A percentile compares a stretch with the other conserved stretches of the same genome.
Conservation (phyloP, 345 rosid genomes). For the Eucalyptus albens region DNA sequence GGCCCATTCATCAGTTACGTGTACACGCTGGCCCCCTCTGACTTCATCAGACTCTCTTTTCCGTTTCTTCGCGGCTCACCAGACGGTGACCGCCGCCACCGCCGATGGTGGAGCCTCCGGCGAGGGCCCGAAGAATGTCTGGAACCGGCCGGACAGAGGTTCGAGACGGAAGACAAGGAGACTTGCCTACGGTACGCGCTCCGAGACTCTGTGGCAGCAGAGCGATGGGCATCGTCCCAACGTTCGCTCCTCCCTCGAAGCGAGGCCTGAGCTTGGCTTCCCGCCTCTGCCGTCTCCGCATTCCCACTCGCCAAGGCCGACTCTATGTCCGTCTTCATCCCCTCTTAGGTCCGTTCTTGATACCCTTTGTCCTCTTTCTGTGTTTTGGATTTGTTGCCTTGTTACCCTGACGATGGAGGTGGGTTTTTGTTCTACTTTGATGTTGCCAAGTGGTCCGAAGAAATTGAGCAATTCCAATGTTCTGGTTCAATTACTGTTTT, state of each 20-base stretch:
- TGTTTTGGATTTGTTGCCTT: too few species aligned
- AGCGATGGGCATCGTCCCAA: constrained; percentile 63
- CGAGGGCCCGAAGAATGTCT: neutral
- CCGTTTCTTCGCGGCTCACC: neutral
- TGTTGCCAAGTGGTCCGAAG: accelerated
- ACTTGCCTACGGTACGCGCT: constrained; percentile 51
- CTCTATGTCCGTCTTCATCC: too few species aligned
- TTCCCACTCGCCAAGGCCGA: too few species aligned
- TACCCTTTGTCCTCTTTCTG: too few species aligned
- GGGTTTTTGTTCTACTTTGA: accelerated
- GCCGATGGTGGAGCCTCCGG: neutral
- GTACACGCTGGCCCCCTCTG: neutral
- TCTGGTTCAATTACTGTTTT: neutral
- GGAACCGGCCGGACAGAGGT: constrained; percentile 35
- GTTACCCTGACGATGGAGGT: neutral
- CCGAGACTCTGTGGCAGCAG: constrained; percentile 33
- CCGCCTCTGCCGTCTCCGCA: too few species aligned
- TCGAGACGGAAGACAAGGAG: constrained; percentile 69
- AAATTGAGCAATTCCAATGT: neutral
- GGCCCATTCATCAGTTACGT: neutral
- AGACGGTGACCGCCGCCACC: neutral
- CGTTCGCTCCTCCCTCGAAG: constrained; percentile 68
- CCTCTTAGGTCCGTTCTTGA: too few species aligned
- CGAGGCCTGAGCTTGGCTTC: constrained; percentile 19
- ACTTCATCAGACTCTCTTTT: too few species aligned